Evolutionary conservation across 139 green algal genomes (phyloP).

Genomic region (Chlamydomonas incerta): DNA sequence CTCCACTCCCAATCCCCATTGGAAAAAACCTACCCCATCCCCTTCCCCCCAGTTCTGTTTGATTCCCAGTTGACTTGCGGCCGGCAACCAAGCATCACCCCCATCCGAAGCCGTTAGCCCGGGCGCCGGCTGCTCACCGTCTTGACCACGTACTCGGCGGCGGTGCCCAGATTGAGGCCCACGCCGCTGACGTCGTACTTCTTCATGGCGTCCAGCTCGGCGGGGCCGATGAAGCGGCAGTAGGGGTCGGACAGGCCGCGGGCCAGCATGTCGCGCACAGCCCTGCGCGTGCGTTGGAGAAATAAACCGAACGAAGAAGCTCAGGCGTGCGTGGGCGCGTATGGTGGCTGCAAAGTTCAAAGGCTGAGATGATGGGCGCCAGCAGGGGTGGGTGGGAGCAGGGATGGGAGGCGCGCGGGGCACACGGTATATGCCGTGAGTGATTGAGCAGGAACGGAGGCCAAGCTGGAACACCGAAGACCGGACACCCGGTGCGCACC

Average conservation of each 20-base stretch:
- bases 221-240: conserved; percentile 86
- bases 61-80: too few species aligned
- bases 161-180: conserved; percentile 93
- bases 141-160: conserved; percentile 79
- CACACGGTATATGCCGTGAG: too few species aligned
- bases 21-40: too few species aligned
- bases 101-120: too few species aligned
- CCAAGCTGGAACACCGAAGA: too few species aligned
- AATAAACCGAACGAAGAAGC: too few species aligned
- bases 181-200: conserved; percentile 97
- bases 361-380: neutral
- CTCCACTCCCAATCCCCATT: too few species aligned
- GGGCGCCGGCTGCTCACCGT: too few species aligned
- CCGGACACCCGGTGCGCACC: too few species aligned
- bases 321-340: neutral
- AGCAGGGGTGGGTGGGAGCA: neutral
- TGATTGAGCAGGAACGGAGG: too few species aligned
- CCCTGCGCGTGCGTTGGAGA: conserved; percentile 40
- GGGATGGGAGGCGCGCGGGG: neutral
- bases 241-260: conserved; percentile 88
- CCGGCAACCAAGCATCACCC: too few species aligned
- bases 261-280: conserved; percentile 72
- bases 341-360: neutral
- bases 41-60: too few species aligned
- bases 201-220: conserved; percentile 86